A percentile compares a stretch with the other conserved stretches of the same genome.
Evolutionary conservation across 2,329 filamentous ascomycete genomes (phyloP).

Genomic region (Colletotrichum salicis): DNA sequence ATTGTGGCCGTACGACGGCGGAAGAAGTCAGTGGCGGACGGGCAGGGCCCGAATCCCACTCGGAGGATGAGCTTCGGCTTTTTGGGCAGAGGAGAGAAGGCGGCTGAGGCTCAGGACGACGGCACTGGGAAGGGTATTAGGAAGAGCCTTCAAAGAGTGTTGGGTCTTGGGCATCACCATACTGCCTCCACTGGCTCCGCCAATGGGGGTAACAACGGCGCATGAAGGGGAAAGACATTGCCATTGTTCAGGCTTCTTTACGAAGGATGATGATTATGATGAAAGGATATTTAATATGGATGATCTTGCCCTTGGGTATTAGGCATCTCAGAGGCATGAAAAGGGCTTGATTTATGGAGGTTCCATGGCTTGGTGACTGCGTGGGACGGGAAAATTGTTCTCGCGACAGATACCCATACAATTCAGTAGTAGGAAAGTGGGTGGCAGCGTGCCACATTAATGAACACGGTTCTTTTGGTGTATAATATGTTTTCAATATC

Average conservation of each 20-base stretch:
- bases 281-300: constrained; percentile 4
- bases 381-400: not conserved
- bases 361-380: not conserved
- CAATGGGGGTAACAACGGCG: constrained; percentile 11
- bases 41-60: constrained; percentile 41
- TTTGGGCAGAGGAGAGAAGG: constrained; percentile 50
- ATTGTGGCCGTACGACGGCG: constrained; percentile 52
- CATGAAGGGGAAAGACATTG: not conserved
- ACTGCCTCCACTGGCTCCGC: not conserved
- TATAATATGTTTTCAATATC: not conserved
- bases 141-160: constrained; percentile 57
- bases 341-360: not conserved
- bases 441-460: not conserved
- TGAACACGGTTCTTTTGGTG: not conserved
- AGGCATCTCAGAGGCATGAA: not conserved
- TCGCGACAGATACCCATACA: constrained; percentile 8
- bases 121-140: constrained; percentile 53
- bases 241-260: not conserved
- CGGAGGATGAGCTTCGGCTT: constrained; percentile 61
- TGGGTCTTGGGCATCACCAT: constrained; percentile 50
- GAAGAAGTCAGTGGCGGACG: constrained; percentile 44
- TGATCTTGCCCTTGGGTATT: not conserved
- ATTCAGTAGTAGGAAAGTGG: not conserved
- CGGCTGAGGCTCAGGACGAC: constrained; percentile 46
- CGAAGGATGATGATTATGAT: constrained; percentile 19